A percentile compares a stretch with the other conserved stretches of the same genome.
phyloP scores from a whole-genome alignment of 164 flowering plant genomes.

The Liquidambar formosana region DNA sequence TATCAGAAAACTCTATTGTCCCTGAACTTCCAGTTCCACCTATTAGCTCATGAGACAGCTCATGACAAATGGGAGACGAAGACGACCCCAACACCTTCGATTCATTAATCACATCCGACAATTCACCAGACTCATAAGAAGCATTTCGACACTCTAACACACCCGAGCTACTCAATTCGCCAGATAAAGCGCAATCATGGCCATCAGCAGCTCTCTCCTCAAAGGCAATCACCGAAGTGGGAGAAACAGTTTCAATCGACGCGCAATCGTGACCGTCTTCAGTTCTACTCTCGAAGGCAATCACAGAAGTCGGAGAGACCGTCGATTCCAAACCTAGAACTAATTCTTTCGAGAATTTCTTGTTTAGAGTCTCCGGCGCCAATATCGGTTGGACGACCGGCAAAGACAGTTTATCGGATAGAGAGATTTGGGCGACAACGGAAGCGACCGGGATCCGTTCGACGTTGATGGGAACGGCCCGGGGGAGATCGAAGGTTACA shows the following conservation, averaged over 20 bases:
- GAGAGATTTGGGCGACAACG: conserved; percentile 36
- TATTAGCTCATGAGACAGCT: conserved; percentile 30
- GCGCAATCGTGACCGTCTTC: conserved; percentile 18
- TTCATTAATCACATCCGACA: conserved; percentile 27
- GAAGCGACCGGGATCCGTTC: conserved; percentile 63
- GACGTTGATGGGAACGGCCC: conserved; percentile 62
- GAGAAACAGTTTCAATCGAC: conserved; percentile 35
- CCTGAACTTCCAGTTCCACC: conserved; percentile 37
- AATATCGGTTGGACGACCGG: conserved; percentile 63
- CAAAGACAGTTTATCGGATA: conserved; percentile 31
- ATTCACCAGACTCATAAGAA: conserved; percentile 32
- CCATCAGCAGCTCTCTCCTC: conserved; percentile 29
- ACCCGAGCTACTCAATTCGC: conserved; percentile 54
- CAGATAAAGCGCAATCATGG: conserved; percentile 35
- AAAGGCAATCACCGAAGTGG: conserved; percentile 35
- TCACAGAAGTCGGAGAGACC: conserved; percentile 51
- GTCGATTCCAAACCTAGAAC: conserved; percentile 16
- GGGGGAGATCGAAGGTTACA: conserved; percentile 46
- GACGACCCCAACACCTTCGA: conserved; percentile 30
- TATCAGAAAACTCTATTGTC: conserved; percentile 40
- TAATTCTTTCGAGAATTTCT: conserved; percentile 35
- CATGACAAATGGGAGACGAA: conserved; percentile 31
- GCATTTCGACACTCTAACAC: conserved; percentile 34
- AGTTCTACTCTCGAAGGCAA: conserved; percentile 30
- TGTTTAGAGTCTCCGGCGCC: conserved; percentile 29